phyloP scores from a whole-genome alignment of 352 stramenopile genomes.

The Halophytophthora batemanensis region DNA sequence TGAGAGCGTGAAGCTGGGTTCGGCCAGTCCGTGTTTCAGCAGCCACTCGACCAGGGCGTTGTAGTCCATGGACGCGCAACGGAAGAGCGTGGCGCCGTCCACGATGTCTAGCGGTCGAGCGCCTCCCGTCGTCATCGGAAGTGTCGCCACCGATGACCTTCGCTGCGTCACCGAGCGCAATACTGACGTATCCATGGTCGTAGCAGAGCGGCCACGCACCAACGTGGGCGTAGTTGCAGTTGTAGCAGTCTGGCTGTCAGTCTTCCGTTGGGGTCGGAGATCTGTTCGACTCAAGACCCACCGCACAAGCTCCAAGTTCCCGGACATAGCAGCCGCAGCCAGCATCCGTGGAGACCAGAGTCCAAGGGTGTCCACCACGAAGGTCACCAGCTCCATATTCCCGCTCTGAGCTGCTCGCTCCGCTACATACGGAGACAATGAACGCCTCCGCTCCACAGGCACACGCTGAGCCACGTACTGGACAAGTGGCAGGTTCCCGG shows the following conservation, averaged over 20 bases:
- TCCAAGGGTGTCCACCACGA: slow-evolving; percentile 24
- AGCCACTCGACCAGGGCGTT: slow-evolving; percentile 36
- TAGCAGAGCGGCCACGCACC: slow-evolving; percentile 11
- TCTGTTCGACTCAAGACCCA: slow-evolving; percentile 25
- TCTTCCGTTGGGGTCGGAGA: not conserved
- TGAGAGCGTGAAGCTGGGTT: slow-evolving; percentile 17
- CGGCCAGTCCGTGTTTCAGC: slow-evolving; percentile 11
- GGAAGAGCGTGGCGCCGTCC: slow-evolving; percentile 22
- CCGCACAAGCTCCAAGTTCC: slow-evolving; percentile 28
- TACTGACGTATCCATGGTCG: slow-evolving; percentile 15
- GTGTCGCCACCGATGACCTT: slow-evolving; percentile 18
- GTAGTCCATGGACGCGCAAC: slow-evolving; percentile 11
- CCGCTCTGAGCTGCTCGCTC: slow-evolving; percentile 33
- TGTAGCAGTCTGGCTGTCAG: slow-evolving; percentile 2
- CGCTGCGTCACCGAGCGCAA: slow-evolving; percentile 11
- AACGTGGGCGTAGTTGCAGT: slow-evolving; percentile 9
- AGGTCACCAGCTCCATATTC: slow-evolving; percentile 20
- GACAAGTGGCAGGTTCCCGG: slow-evolving; percentile 28
- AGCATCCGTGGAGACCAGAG: slow-evolving; percentile 33
- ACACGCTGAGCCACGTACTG: slow-evolving; percentile 24
- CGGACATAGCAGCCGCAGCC: slow-evolving; percentile 18
- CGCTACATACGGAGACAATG: slow-evolving; percentile 7
- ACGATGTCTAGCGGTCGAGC: slow-evolving; percentile 20
- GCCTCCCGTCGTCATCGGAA: slow-evolving; percentile 6
- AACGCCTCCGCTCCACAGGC: slow-evolving; percentile 12